Evolutionary conservation across 495 filamentous ascomycete species (phyloP).

Genomic region (Aspergillus asperescens): DNA sequence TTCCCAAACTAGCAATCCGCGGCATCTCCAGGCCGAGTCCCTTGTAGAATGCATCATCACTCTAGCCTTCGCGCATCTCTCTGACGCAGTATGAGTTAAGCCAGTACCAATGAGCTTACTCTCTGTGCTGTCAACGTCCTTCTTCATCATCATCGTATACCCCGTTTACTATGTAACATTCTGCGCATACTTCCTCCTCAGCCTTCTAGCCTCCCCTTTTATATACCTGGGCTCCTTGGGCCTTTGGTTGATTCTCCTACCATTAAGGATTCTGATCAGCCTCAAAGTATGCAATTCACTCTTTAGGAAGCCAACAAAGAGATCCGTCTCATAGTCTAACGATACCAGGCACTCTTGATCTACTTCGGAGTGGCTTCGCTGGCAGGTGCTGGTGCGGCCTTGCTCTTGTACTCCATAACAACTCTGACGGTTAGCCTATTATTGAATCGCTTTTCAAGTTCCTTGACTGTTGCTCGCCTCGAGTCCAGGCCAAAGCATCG

Average conservation of each 20-base stretch:
- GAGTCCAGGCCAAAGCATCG: constrained; percentile 8
- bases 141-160: constrained; percentile 33
- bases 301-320: neutral
- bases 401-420: constrained; percentile 42
- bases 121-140: constrained; percentile 12
- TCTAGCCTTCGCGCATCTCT: neutral
- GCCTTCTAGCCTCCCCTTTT: constrained; percentile 40
- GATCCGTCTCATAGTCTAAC: constrained; percentile 10
- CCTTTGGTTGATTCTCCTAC: constrained; percentile 33
- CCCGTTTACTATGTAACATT: constrained; percentile 31
- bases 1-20: neutral
- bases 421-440: constrained; percentile 9
- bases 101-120: constrained; percentile 22
- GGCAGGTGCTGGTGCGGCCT: constrained; percentile 50
- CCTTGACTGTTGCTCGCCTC: neutral
- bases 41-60: neutral
- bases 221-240: constrained; percentile 37
- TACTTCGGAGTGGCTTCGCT: constrained; percentile 57
- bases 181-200: constrained; percentile 22
- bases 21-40: neutral
- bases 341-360: constrained; percentile 55
- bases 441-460: constrained; percentile 4
- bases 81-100: neutral
- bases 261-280: constrained; percentile 46
- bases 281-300: constrained; percentile 57